These are phyloP conservation scores for Ogataea thermomethanolica DNA, from an alignment of 805 yeast species.

Conservation along the genomic window DNA sequence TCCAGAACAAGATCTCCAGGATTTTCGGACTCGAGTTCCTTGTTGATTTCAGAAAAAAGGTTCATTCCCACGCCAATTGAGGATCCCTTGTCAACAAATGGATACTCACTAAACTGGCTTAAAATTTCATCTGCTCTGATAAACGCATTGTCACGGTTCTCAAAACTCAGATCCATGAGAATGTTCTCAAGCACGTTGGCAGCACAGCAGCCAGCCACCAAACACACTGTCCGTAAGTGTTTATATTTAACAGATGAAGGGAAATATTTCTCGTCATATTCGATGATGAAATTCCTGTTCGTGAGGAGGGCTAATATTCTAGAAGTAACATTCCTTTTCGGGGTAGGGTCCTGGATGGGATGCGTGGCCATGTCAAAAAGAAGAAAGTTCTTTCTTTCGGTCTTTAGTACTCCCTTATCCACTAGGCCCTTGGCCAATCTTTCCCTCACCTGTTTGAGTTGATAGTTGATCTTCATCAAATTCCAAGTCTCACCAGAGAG, in stretches of 20 bases:
- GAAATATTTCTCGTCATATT: constrained; percentile 57
- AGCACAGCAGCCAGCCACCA: constrained; percentile 88
- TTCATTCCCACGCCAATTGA: constrained; percentile 71
- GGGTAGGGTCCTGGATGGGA: constrained; percentile 82
- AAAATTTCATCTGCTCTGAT: constrained; percentile 91
- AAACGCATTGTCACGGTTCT: constrained; percentile 87
- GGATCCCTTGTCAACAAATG: constrained; percentile 57
- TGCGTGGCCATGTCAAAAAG: constrained; percentile 98
- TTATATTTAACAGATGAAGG: constrained; percentile 66
- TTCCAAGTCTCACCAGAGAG: constrained; percentile 98
- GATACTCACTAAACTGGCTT: constrained; percentile 78
- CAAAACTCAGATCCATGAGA: constrained; percentile 70
- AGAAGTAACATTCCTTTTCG: constrained; percentile 76
- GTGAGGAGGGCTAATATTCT: constrained; percentile 70
- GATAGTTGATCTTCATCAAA: constrained; percentile 88
- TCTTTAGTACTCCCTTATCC: constrained; percentile 92
- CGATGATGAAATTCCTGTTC: constrained; percentile 61
- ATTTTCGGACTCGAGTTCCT: constrained; percentile 49
- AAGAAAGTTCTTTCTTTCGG: constrained; percentile 92
- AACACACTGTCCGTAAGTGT: constrained; percentile 71
- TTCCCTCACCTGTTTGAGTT: constrained; percentile 95
- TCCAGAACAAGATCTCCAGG: constrained; percentile 70
- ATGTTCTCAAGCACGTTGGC: constrained; percentile 96
- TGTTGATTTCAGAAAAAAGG: constrained; percentile 46
- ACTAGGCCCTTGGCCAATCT: constrained; percentile 94